Evolutionary conservation across 2,329 filamentous ascomycete genomes (phyloP).

Genomic region (Ploettnerulaceae sp.): DNA sequence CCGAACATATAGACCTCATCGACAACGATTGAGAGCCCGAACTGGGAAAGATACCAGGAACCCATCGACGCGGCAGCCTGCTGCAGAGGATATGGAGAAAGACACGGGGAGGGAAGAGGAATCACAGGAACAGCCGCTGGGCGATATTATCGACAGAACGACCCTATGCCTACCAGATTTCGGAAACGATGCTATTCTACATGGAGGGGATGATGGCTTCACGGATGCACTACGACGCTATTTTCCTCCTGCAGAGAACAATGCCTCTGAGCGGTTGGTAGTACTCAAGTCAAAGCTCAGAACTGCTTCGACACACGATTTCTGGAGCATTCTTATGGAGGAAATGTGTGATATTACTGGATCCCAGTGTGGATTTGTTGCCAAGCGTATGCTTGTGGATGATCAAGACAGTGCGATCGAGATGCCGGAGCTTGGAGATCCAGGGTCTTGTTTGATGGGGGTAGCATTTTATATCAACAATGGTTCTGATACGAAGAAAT

Average conservation of each 20-base stretch:
- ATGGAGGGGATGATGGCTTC: conserved; percentile 31
- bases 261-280: conserved; percentile 55
- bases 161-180: conserved; percentile 31
- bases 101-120: conserved; percentile 5
- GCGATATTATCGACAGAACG: conserved; percentile 25
- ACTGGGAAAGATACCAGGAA: conserved; percentile 17
- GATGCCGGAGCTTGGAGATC: conserved; percentile 55
- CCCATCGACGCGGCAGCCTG: conserved; percentile 9
- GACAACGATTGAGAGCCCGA: conserved; percentile 24
- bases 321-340: conserved; percentile 61
- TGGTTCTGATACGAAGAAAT: conserved; percentile 46
- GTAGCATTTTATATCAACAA: conserved; percentile 63
- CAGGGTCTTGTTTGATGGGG: conserved; percentile 58
- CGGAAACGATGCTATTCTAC: conserved; percentile 23
- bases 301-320: conserved; percentile 49
- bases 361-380: conserved; percentile 64
- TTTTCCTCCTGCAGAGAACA: conserved; percentile 48
- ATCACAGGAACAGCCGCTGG: conserved; percentile 15
- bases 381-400: conserved; percentile 56
- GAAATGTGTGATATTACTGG: conserved; percentile 57
- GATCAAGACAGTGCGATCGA: conserved; percentile 54
- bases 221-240: conserved; percentile 30
- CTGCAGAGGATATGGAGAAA: conserved; percentile 23
- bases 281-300: conserved; percentile 53
- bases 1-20: conserved; percentile 26